Base-by-base conservation (phyloP, 108 stramenopile species). In the Mediolabrus comicus region DNA sequence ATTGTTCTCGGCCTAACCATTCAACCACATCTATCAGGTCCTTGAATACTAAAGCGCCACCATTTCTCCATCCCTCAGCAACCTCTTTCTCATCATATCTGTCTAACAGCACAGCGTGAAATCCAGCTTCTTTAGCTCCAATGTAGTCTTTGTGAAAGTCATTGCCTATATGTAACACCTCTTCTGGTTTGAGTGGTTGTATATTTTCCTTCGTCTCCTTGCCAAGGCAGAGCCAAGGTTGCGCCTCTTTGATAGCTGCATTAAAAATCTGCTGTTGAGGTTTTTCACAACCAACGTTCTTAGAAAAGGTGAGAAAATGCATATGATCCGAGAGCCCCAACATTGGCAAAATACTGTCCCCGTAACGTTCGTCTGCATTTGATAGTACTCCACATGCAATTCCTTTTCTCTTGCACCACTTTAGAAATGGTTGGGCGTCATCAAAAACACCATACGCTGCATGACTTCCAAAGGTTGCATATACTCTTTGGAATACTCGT, bases 311-410 rank as follows among this genome's bases (percentile, higher is more conserved):
- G 28, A 82, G 67, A 65, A 90, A 90, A 53, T 85, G 82, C 68
- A 90, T 60, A 14, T 81, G 67, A 28, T 90, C 88, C 1, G 76
- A 80, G 35, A 90, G 49, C 14, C 84, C 88, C n/a, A 90, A 46
- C 88, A 90, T 90, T 35, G 88, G 88, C 26, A 90, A 62, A 39
- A 90, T 85, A 16, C 75, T 77, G 59, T 87, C 88, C 12, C 88
- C 88, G 63, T 90, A 90, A 17, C 88, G 65, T 62, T 90, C 88
- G 69, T 87, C 88, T 17, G 88, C 88, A 79, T 90, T 90, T 33
- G 82, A 83, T 39, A 90, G 61, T 5, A 87, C 84, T 8, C 88
- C 88, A 69, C 83, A 82, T 9, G 85, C 84, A 9, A 90, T 69
- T 24, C 83, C 75, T 28, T 63, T 60, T 4, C 88, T 82, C 29